These are phyloP conservation scores for Keithomyces neogunnii DNA, from an alignment of 2,329 filamentous ascomycete species.

Conservation along the genomic window DNA sequence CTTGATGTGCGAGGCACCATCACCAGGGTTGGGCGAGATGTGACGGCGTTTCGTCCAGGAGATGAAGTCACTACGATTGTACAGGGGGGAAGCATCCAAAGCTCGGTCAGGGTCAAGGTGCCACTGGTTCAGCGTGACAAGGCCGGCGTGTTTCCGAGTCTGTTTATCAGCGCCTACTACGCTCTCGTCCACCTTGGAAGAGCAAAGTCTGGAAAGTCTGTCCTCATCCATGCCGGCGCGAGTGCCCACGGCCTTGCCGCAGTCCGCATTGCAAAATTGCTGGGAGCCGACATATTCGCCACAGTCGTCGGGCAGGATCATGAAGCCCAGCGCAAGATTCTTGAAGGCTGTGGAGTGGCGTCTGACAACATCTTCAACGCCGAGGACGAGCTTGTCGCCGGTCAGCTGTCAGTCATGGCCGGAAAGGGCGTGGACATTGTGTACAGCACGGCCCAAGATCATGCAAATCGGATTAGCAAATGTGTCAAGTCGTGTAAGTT, in stretches of 20 bases:
- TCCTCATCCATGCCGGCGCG: slow-evolving; percentile 36
- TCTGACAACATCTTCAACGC: slow-evolving; percentile 29
- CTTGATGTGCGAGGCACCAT: slow-evolving; percentile 34
- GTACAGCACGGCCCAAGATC: slow-evolving; percentile 34
- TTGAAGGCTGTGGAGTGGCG: slow-evolving; percentile 26
- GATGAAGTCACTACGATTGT: slow-evolving; percentile 34
- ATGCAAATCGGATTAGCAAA: slow-evolving; percentile 21
- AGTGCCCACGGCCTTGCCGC: slow-evolving; percentile 36
- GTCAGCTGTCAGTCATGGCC: slow-evolving; percentile 23
- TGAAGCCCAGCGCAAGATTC: slow-evolving; percentile 25
- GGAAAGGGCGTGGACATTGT: slow-evolving; percentile 31
- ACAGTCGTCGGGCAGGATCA: slow-evolving; percentile 25
- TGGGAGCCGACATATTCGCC: slow-evolving; percentile 32
- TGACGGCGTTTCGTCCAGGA: slow-evolving; percentile 22
- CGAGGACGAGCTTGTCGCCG: slow-evolving; percentile 23
- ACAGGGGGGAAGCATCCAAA: slow-evolving; percentile 25
- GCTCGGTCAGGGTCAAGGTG: slow-evolving; percentile 22
- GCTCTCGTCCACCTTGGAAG: slow-evolving; percentile 27
- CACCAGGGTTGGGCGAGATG: slow-evolving; percentile 22
- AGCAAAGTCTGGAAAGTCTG: slow-evolving; percentile 15
- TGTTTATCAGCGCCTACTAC: slow-evolving; percentile 34
- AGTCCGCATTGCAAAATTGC: slow-evolving; percentile 28
- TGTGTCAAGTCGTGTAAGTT: slow-evolving; percentile 29
- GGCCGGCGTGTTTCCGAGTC: slow-evolving; percentile 25
- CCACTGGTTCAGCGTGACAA: slow-evolving; percentile 26